Percentiles rank a stretch among this genome's conserved stretches.
Evolutionary conservation across 768 basidiomycete species (phyloP).

Genomic region (Lactarius sp.): DNA sequence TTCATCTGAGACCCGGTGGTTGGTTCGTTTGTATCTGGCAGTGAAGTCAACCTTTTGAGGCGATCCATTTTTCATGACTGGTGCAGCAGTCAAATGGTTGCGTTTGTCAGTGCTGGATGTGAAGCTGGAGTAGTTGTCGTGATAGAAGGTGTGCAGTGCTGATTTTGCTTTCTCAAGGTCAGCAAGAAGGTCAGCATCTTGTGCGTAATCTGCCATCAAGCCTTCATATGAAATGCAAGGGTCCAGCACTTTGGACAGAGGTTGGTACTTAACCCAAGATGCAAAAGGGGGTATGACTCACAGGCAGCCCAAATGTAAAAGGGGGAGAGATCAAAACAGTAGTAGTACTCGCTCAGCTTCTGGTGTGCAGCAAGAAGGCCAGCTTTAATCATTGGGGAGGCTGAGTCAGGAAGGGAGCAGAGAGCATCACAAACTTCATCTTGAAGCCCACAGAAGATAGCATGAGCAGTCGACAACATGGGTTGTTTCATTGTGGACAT

Average conservation of each 20-base stretch:
- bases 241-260: neutral
- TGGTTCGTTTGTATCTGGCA: neutral
- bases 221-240: neutral
- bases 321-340: neutral
- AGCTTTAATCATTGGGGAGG: neutral
- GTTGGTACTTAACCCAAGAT: neutral
- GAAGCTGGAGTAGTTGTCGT: neutral
- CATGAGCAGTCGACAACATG: neutral
- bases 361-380: neutral
- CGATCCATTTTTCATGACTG: neutral
- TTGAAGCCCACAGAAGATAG: neutral
- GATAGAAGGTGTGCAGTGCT: neutral
- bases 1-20: neutral
- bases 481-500: no score
- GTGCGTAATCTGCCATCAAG: neutral
- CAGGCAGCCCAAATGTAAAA: neutral
- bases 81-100: neutral
- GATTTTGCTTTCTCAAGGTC: neutral
- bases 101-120: neutral
- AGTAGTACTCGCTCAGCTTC: neutral
- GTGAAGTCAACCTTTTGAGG: neutral
- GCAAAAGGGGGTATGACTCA: neutral
- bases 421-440: neutral
- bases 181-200: neutral
- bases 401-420: neutral